Evolutionary conservation across 23 red algal species (phyloP).

Genomic region (Chondrus crispus): DNA sequence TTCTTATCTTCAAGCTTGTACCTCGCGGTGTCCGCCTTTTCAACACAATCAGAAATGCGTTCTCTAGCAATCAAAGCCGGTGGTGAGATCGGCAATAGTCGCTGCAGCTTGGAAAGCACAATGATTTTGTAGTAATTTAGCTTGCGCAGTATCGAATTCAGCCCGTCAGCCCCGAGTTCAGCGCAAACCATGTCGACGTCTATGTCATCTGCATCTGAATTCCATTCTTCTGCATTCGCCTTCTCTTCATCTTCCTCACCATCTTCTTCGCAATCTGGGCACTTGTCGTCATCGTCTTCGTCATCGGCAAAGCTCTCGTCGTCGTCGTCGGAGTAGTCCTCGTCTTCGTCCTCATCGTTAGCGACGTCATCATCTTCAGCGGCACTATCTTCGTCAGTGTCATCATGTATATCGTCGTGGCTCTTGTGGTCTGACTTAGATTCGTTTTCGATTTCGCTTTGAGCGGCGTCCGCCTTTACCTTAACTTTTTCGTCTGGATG

Average conservation of each 20-base stretch:
- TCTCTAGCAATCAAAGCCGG: not conserved
- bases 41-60: not conserved
- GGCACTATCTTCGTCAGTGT: constrained; percentile 14
- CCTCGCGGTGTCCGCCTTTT: constrained; percentile 18
- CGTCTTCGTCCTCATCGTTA: constrained; percentile 20
- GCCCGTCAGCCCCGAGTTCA: constrained; percentile 4
- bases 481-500: not conserved
- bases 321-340: not conserved
- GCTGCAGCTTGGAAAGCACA: constrained; percentile 9
- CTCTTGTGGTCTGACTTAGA: not conserved
- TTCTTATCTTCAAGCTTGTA: constrained; percentile 17
- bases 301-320: not conserved
- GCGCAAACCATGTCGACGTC: constrained; percentile 35
- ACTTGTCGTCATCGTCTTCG: not conserved
- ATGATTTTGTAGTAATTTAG: not conserved
- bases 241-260: not conserved
- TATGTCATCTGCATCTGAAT: not conserved
- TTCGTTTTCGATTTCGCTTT: not conserved
- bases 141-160: constrained; percentile 2
- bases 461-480: not conserved
- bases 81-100: not conserved
- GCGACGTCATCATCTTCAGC: not conserved
- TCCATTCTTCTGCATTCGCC: not conserved
- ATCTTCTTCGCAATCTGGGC: not conserved
- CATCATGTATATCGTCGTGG: not conserved